Evolutionary conservation across 2,329 filamentous ascomycete species (phyloP).

Genomic region (Albifimbria verrucaria): DNA sequence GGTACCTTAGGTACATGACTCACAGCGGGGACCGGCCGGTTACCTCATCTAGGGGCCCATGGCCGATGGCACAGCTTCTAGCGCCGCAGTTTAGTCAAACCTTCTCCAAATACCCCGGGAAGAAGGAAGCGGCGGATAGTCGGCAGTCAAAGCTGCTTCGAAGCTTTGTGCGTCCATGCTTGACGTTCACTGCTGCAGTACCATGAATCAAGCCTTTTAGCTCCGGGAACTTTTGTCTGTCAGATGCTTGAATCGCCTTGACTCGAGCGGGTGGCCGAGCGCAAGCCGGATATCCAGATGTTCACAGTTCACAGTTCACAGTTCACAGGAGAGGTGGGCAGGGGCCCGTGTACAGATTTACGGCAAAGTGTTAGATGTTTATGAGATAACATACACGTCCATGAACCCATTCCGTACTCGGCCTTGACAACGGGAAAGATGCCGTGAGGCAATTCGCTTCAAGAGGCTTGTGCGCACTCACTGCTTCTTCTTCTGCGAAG

Average conservation of each 20-base stretch:
- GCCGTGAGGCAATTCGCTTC: background rate
- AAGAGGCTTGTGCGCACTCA: constrained; percentile 7
- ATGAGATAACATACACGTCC: no score
- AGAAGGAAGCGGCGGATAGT: background rate
- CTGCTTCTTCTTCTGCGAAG: constrained; percentile 35
- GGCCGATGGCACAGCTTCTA: background rate
- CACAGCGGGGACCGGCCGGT: background rate
- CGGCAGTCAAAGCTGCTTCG: background rate
- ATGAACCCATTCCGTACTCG: no score
- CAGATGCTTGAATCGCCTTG: no score
- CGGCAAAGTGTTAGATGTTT: no score
- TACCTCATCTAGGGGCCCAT: background rate
- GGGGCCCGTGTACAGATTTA: no score
- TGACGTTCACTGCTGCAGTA: no score
- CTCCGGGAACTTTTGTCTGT: no score
- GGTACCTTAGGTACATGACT: background rate
- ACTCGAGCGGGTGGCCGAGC: no score
- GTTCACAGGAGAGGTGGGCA: no score
- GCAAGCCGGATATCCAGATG: no score
- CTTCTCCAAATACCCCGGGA: background rate
- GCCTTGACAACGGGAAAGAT: background rate
- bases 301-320: no score
- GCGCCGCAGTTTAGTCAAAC: background rate
- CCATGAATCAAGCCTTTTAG: no score
- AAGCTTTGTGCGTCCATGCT: background rate